Conservation (phyloP, 306 rosid genomes). For the Vigna hirtella region DNA sequence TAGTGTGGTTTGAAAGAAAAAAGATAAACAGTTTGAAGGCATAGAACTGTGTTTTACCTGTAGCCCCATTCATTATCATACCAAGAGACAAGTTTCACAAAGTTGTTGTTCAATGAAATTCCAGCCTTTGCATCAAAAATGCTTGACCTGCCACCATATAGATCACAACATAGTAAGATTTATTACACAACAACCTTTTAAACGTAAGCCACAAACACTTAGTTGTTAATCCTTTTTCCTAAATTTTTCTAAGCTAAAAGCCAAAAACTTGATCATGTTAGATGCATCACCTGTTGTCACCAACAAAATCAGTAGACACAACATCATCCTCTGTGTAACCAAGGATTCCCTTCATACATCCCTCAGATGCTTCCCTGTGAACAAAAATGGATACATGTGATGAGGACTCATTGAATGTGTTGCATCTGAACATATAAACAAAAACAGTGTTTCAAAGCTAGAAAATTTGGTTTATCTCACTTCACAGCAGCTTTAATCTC, state of each 20-base stretch:
- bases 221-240: not conserved
- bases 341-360: conserved; percentile 74
- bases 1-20: too few species aligned
- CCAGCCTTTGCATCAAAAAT: conserved; percentile 70
- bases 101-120: conserved; percentile 71
- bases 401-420: too few species aligned
- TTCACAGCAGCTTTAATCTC: conserved; percentile 82
- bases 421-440: too few species aligned
- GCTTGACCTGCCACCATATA: conserved; percentile 53
- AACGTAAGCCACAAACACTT: conserved; percentile 1
- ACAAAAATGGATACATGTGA: not conserved
- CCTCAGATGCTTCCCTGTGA: conserved; percentile 76
- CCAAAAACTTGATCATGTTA: not conserved
- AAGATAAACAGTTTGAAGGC: too few species aligned
- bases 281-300: conserved; percentile 72
- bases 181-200: not conserved
- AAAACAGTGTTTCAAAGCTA: too few species aligned
- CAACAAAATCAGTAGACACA: conserved; percentile 79
- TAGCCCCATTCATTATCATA: conserved; percentile 76
- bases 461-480: conserved; percentile 49
- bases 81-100: conserved; percentile 76
- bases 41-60: conserved; percentile 44
- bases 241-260: not conserved
- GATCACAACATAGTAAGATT: conserved; percentile 37
- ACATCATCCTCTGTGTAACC: conserved; percentile 89